These are phyloP conservation scores for Tulasnella sp. DNA, from an alignment of 768 basidiomycete species.

Conservation along the genomic window DNA sequence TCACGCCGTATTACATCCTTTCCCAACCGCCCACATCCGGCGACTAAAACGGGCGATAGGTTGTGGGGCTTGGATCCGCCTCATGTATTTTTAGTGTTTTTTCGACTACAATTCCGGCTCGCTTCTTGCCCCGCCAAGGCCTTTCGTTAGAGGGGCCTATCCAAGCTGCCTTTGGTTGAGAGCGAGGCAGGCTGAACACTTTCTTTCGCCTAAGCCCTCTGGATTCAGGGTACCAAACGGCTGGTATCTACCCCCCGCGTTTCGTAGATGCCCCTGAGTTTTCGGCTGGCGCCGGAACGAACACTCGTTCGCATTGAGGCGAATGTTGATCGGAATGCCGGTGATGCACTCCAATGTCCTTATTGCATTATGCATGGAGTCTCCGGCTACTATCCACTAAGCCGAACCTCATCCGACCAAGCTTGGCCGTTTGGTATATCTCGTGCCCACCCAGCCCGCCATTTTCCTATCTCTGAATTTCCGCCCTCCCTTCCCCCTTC, in stretches of 20 bases:
- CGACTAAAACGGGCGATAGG: neutral
- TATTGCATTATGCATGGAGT: no score
- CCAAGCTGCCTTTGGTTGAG: neutral
- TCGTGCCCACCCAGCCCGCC: neutral
- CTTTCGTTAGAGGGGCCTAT: neutral
- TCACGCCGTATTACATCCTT: no score
- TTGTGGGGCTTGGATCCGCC: neutral
- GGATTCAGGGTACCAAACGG: neutral
- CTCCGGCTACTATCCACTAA: no score
- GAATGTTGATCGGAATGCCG: neutral
- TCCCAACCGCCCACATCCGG: neutral
- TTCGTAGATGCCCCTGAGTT: neutral
- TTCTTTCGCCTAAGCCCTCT: neutral
- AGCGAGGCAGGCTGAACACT: neutral
- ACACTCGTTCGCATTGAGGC: neutral
- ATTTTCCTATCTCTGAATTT: neutral
- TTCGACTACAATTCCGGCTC: neutral
- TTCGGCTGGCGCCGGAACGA: neutral
- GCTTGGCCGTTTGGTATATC: neutral
- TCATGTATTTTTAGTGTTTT: neutral
- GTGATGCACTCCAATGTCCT: no score
- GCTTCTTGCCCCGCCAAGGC: neutral
- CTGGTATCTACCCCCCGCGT: neutral
- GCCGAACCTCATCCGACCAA: no score
- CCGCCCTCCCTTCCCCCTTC: neutral